Conservation (phyloP, 2,329 filamentous ascomycete species). For the Sarocladium oryzae region DNA sequence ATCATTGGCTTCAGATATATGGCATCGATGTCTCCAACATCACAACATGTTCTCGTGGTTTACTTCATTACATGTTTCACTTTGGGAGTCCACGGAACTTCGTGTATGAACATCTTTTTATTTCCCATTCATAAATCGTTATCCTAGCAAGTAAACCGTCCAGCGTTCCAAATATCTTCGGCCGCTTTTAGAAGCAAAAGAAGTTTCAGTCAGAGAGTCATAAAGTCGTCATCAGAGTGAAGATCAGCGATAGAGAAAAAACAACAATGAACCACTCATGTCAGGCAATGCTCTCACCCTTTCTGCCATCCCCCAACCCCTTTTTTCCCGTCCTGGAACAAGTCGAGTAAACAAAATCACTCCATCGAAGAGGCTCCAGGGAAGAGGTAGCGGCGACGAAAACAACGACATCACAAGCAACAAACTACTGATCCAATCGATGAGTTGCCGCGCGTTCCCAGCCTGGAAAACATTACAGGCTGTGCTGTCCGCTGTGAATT, state of each 20-base stretch:
- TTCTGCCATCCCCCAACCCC: slow-evolving; percentile 7
- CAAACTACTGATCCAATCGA: neutral
- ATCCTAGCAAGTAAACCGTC: slow-evolving; percentile 7
- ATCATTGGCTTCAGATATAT: too few species aligned
- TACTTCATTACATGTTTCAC: too few species aligned
- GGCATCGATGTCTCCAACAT: too few species aligned
- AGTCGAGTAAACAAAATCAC: neutral
- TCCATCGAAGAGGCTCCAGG: neutral
- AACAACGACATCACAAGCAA: neutral
- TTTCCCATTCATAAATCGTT: slow-evolving; percentile 6
- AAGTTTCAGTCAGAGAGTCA: slow-evolving; percentile 19
- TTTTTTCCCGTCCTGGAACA: slow-evolving; percentile 9
- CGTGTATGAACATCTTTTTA: slow-evolving; percentile 3
- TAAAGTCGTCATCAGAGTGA: slow-evolving; percentile 27
- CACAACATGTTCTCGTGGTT: too few species aligned
- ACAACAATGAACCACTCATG: slow-evolving; percentile 10
- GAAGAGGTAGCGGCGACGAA: neutral
- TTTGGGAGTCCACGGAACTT: too few species aligned
- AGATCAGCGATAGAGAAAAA: slow-evolving; percentile 14
- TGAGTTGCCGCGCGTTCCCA: slow-evolving; percentile 19
- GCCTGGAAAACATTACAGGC: slow-evolving; percentile 33
- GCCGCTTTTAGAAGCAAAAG: slow-evolving; percentile 7
- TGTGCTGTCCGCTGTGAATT: slow-evolving; percentile 5
- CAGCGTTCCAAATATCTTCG: neutral
- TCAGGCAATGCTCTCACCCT: slow-evolving; percentile 1